phyloP scores from a whole-genome alignment of 2,329 filamentous ascomycete species.

The Aspergillus oerlinghausenensis region DNA sequence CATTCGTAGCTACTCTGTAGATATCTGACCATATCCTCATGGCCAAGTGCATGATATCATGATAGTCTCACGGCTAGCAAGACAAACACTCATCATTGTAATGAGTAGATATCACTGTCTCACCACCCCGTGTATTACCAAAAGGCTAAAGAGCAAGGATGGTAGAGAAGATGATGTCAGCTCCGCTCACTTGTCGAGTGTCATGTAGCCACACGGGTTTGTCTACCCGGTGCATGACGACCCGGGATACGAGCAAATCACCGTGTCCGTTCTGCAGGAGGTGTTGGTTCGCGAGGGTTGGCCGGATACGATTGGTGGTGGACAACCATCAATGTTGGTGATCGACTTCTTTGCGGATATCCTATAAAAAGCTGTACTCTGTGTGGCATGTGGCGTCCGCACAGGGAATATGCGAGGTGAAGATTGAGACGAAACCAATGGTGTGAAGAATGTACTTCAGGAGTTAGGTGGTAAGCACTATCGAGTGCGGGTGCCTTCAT shows the following conservation, averaged over 20 bases:
- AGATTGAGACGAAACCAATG: no score
- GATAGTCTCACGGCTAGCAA: neutral
- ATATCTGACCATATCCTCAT: neutral
- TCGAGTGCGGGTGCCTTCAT: no score
- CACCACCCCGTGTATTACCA: neutral
- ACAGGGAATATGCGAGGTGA: no score
- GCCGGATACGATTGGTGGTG: neutral
- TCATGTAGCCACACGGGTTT: neutral
- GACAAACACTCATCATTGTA: no score
- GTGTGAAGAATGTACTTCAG: no score
- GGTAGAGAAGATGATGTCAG: neutral
- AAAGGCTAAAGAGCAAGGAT: neutral
- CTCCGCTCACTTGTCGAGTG: neutral
- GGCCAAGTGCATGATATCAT: neutral
- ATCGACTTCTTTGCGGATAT: neutral
- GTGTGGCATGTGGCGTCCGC: no score
- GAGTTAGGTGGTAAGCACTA: no score
- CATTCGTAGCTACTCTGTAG: no score
- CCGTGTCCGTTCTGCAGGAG: neutral
- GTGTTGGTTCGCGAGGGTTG: neutral
- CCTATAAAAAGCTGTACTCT: neutral
- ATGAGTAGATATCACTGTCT: neutral
- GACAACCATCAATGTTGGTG: no score
- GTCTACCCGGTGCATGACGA: neutral
- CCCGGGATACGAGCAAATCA: neutral